These are phyloP conservation scores for Cytospora chrysosperma DNA, from an alignment of 2,329 filamentous ascomycete species.

Conservation along the genomic window DNA sequence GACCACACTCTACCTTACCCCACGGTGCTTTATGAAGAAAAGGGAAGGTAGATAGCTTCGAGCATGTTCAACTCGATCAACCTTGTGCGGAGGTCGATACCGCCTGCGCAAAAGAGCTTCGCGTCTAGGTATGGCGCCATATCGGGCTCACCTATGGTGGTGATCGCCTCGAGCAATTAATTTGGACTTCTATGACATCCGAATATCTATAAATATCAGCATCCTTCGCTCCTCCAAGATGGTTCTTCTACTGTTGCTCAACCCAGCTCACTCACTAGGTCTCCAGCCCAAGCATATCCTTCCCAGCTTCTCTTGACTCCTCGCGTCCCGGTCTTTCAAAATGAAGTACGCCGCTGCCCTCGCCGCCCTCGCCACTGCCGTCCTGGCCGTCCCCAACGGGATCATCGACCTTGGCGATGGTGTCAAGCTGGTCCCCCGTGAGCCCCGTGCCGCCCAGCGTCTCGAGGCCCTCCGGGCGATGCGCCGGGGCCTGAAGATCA, in stretches of 20 bases:
- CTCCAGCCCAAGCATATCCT: neutral
- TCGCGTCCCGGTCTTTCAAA: constrained; percentile 28
- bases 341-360: constrained; percentile 50
- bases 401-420: constrained; percentile 45
- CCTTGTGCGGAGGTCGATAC: neutral
- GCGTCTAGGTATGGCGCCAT: neutral
- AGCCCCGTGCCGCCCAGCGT: constrained; percentile 33
- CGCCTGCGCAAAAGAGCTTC: neutral
- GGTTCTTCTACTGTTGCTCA: neutral
- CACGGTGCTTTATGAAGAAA: neutral
- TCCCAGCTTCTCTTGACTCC: neutral
- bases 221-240: neutral
- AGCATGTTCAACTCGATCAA: neutral
- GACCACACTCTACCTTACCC: neutral
- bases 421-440: constrained; percentile 41
- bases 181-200: neutral
- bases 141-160: neutral
- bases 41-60: neutral
- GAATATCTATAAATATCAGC: neutral
- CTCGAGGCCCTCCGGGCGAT: constrained; percentile 31
- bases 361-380: constrained; percentile 34
- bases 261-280: neutral
- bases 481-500: constrained; percentile 32
- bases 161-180: neutral
- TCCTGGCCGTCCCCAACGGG: constrained; percentile 40